Conservation (phyloP, 2,329 filamentous ascomycete species). For the Exophiala oligosperma region DNA sequence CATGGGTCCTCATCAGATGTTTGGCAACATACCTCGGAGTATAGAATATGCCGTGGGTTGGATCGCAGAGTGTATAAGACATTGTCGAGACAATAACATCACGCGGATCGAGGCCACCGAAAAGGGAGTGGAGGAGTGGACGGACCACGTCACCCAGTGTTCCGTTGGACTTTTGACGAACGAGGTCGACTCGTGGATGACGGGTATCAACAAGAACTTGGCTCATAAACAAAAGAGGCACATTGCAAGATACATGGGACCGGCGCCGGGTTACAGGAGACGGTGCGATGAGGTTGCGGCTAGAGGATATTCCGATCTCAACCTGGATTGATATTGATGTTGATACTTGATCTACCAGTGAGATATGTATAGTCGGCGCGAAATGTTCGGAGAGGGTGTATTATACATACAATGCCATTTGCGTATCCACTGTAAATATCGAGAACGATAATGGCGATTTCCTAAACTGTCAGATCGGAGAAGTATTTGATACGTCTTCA, state of each 20-base stretch:
- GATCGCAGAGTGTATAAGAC: slow-evolving; percentile 43
- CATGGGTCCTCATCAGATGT: slow-evolving; percentile 56
- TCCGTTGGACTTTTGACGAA: slow-evolving; percentile 46
- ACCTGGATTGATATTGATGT: not conserved
- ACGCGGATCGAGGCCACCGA: slow-evolving; percentile 52
- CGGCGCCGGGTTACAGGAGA: slow-evolving; percentile 3
- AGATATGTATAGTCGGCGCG: not conserved
- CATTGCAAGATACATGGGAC: slow-evolving; percentile 44
- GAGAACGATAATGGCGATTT: no score
- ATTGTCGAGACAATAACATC: slow-evolving; percentile 48
- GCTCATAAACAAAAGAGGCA: slow-evolving; percentile 47
- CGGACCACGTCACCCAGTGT: slow-evolving; percentile 49
- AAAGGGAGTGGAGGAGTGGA: slow-evolving; percentile 47
- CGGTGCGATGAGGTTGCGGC: not conserved
- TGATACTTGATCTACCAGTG: not conserved
- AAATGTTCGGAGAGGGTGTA: no score
- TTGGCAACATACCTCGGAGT: slow-evolving; percentile 56
- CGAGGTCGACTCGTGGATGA: slow-evolving; percentile 57
- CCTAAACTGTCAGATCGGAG: no score
- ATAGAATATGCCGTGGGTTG: slow-evolving; percentile 58
- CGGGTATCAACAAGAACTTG: slow-evolving; percentile 55
- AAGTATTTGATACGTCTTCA: no score
- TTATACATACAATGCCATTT: no score
- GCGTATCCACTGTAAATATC: no score
- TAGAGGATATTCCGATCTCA: not conserved